phyloP scores from a whole-genome alignment of 306 rosid species.

The Cicer yamashitae region DNA sequence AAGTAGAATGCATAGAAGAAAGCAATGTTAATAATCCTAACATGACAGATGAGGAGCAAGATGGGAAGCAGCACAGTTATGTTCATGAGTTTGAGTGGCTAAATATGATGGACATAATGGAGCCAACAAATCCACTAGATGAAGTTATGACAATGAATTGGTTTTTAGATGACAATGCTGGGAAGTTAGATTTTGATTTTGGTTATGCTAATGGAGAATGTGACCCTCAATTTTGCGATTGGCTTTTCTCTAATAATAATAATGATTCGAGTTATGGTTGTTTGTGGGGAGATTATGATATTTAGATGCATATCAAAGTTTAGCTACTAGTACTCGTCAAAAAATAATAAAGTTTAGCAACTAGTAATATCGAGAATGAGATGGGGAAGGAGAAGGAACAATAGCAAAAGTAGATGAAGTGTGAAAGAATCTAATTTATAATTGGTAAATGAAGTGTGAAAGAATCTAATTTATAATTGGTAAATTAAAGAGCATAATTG shows the following conservation, averaged over 20 bases:
- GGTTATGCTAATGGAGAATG: conserved; percentile 43
- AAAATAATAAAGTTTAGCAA: background rate
- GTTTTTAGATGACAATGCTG: conserved; percentile 50
- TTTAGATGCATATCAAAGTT: conserved; percentile 31
- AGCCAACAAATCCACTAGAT: conserved; percentile 34
- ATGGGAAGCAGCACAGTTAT: background rate
- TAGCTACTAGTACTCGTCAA: background rate
- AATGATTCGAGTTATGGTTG: conserved; percentile 48
- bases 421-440: conserved; percentile 15
- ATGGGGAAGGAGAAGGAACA: background rate
- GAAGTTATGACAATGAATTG: conserved; percentile 50
- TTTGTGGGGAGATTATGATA: conserved; percentile 54
- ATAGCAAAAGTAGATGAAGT: conserved; percentile 10
- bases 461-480: conserved; percentile 11
- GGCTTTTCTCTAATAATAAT: conserved; percentile 8
- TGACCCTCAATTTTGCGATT: conserved; percentile 42
- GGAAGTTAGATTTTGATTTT: conserved; percentile 52
- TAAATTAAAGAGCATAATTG: background rate
- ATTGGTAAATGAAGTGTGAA: conserved; percentile 21
- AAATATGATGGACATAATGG: conserved; percentile 44
- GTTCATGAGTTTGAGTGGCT: conserved; percentile 50
- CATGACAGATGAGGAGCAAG: background rate
- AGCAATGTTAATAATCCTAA: background rate
- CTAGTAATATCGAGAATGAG: background rate
- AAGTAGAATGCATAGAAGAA: conserved; percentile 26